A percentile compares a stretch with the other conserved stretches of the same genome.
phyloP scores from a whole-genome alignment of 129 eudicot species.

The Sambucus nigra region DNA sequence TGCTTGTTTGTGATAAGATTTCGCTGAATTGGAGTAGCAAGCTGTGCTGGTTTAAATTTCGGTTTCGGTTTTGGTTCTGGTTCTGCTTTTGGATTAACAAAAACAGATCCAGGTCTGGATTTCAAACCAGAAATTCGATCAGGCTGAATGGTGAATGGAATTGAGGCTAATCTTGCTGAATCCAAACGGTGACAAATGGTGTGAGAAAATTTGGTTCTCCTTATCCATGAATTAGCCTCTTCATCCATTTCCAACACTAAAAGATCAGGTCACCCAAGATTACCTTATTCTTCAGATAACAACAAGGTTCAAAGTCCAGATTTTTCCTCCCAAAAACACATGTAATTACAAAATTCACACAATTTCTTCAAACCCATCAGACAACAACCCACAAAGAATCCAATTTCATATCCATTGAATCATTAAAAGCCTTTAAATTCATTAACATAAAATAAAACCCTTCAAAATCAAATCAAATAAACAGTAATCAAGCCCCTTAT shows the following conservation, averaged over 20 bases:
- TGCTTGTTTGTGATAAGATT: conserved; percentile 48
- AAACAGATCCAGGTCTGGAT: conserved; percentile 30
- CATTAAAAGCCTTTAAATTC: not conserved
- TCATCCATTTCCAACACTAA: conserved; percentile 43
- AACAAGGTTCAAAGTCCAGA: conserved; percentile 5
- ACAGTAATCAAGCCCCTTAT: too few species aligned
- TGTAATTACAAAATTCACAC: conserved; percentile 5
- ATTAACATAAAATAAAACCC: not conserved
- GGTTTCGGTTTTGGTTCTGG: conserved; percentile 5
- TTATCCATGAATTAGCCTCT: conserved; percentile 73
- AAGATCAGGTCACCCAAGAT: conserved; percentile 3
- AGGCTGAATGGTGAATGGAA: conserved; percentile 27
- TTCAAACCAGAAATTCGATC: conserved; percentile 26
- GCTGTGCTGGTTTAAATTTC: too few species aligned
- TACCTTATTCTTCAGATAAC: conserved; percentile 6
- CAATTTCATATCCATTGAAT: conserved; percentile 9
- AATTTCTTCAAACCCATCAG: conserved; percentile 16
- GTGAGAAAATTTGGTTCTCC: conserved; percentile 80
- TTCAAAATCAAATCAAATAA: conserved; percentile 2
- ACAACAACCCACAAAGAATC: conserved; percentile 7
- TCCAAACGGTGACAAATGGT: conserved; percentile 74
- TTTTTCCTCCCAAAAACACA: not conserved
- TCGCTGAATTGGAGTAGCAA: conserved; percentile 23
- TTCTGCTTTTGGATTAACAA: conserved; percentile 19
- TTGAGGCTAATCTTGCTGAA: conserved; percentile 44